Base-by-base conservation (phyloP, 225 moss, liverwort and hornwort genomes). In the Marchantia polymorpha region DNA sequence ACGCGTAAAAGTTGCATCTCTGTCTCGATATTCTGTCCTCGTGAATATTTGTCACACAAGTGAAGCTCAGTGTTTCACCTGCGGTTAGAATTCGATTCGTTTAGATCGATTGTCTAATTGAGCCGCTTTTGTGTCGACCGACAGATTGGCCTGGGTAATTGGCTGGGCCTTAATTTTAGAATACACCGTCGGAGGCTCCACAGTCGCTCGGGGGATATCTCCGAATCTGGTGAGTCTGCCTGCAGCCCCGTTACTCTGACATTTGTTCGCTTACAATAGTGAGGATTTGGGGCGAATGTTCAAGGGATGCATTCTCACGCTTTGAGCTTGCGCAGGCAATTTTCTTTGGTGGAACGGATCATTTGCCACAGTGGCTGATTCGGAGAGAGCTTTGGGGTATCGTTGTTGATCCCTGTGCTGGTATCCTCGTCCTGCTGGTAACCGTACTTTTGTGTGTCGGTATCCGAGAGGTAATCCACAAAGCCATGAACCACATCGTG, bases 141-240 rank as follows among this genome's bases (percentile, higher is more conserved):
- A 69, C 87, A 97, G 96, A 65, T 82, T 89, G 80, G 96, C 97
- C 7, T 99, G 97, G 97, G 84, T 99, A 60, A 95, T 99, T 61
- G 95, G 97, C 27, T 99, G 97, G 97, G 97, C 93, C 1, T 90
- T 99, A 70, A 87, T 99, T n/a, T 80, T 99, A 70, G 97, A 99
- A 82, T 99, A 99, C 50, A 99, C 95, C 26, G 90, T 99, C 3
- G 93, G 97, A 64, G 97, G 93, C 75, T 86, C 94, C 55, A 93
- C 97, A 51, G 97, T 99, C n/a, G 97, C 97, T 14, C 92, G 95
- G 22, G 97, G 97, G 64, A 95, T 99, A 56, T 89, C 95, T 0
- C 97, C 97, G 72, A 99, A 99, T 82, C 76, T 99, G 89, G 96
- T 97, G 51, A 66, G 54, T 71, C 30, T 86, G 27, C 55, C 10